A percentile compares a stretch with the other conserved stretches of the same genome.
Conservation (phyloP, 2,329 filamentous ascomycete genomes). For the Hypoxylon sp. region DNA sequence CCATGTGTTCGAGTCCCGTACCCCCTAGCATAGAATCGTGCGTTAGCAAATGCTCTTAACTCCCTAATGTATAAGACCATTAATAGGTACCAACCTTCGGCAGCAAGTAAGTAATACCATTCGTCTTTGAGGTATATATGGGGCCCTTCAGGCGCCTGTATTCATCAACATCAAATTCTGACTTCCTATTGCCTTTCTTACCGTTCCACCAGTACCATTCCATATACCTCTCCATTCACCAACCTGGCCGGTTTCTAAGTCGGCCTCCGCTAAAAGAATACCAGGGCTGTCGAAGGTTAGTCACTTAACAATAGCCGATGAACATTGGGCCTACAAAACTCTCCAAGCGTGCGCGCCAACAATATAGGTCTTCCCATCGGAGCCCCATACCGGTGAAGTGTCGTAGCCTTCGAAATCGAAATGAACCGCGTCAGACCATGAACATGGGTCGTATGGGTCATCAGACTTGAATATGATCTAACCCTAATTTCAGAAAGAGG, state of each 20-base stretch:
- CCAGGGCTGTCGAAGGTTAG: conserved; percentile 50
- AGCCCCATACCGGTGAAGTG: conserved; percentile 67
- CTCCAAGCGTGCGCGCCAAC: conserved; percentile 56
- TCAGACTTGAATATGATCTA: conserved; percentile 60
- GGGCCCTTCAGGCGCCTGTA: conserved; percentile 62
- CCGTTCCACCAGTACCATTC: conserved; percentile 60
- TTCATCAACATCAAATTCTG: neutral
- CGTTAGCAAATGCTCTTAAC: neutral
- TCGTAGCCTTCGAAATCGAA: conserved; percentile 66
- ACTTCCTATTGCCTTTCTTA: conserved; percentile 36
- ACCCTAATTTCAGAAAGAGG: neutral
- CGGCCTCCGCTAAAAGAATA: conserved; percentile 55
- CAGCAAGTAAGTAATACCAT: conserved; percentile 66
- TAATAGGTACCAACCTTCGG: conserved; percentile 59
- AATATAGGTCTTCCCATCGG: conserved; percentile 66
- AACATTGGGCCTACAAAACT: conserved; percentile 45
- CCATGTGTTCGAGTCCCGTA: conserved; percentile 62
- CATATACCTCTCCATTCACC: conserved; percentile 58
- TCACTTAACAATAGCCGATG: neutral
- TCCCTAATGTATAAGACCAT: neutral
- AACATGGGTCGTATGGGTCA: conserved; percentile 56
- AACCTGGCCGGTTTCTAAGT: conserved; percentile 57
- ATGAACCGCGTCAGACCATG: conserved; percentile 63
- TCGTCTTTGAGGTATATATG: conserved; percentile 65
- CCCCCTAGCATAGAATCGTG: conserved; percentile 52